These are phyloP conservation scores for Suillus luteus DNA, from an alignment of 768 basidiomycete genomes.

Conservation along the genomic window DNA sequence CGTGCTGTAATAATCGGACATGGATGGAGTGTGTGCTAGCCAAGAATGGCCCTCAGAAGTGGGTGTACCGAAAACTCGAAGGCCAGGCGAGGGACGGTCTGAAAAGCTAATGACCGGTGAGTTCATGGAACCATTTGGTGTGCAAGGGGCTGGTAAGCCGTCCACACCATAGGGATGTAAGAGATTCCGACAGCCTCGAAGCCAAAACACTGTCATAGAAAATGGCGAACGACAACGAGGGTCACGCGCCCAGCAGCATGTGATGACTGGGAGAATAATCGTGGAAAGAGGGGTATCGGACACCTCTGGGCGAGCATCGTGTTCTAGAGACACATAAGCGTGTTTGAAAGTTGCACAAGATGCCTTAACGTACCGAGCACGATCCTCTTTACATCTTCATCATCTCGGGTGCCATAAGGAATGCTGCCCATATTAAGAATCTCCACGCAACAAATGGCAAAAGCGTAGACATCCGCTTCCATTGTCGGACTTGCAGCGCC, in stretches of 20 bases:
- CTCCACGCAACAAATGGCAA: conserved; percentile 64
- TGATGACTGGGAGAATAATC: conserved; percentile 45
- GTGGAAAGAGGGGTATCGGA: conserved; percentile 40
- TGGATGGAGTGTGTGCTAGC: conserved; percentile 10
- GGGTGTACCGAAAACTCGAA: neutral
- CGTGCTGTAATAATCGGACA: conserved; percentile 3
- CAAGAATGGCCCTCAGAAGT: conserved; percentile 18
- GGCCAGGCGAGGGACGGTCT: neutral
- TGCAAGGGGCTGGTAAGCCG: neutral
- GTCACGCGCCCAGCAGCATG: conserved; percentile 56
- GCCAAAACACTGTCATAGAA: conserved; percentile 9
- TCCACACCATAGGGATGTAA: neutral
- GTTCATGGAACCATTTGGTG: neutral
- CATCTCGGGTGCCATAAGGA: conserved; percentile 56
- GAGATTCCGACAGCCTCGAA: neutral
- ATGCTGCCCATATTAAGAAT: conserved; percentile 62
- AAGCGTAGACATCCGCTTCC: conserved; percentile 69
- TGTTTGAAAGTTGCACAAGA: conserved; percentile 23
- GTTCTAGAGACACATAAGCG: conserved; percentile 36
- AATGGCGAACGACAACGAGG: conserved; percentile 58
- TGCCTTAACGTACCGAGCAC: conserved; percentile 47
- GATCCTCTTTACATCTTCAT: conserved; percentile 50
- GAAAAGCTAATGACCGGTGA: neutral
- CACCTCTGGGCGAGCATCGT: conserved; percentile 52
- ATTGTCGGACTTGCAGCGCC: conserved; percentile 50